Base-by-base conservation (phyloP, 345 rosid species). In the Reutealis trisperma region DNA sequence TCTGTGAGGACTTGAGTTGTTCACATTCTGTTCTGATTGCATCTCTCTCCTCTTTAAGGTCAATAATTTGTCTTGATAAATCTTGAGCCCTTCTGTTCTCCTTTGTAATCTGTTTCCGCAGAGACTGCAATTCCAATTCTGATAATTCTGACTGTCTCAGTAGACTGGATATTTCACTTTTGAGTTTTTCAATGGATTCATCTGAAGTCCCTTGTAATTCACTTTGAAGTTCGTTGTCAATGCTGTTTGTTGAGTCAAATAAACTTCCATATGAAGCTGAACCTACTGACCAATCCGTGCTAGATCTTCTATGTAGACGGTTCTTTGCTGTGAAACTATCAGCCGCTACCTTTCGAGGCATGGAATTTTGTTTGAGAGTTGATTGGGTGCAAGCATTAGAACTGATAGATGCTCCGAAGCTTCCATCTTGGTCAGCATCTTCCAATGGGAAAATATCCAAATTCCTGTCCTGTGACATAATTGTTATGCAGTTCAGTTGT, bases 271-370 rank as follows among this genome's bases (percentile, higher is more conserved):
- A 79, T 89, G 99, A 95, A 79, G 84, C 88, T 70, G 98, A 96
- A 76, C 91, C 89, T 55, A 87, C 77, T 55, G 98, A 95, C 99
- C 97, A 95, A 52, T 93, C 98, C n/a, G 98, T 93, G 82, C 86
- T 90, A 74, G 97, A 88, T 79, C 97, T 88, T 61, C 70, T 77
- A 67, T 91, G 97, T 51, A 81, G 73, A 15, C 81, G 83, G 67
- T 71, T 84, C 70, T 78, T 79, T 18, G 77, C 71, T 32, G 69
- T 69, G 44, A 42, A 75, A 21, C 78, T 79, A 76, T 74, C 86
- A 34, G 71, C 54, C 34, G 76, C 24, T 75, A 54, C 81, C 55
- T 49, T 65, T 15, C 75, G 84, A 66, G 89, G 91, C 74, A 85
- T 84, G 11, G 93, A 87, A 72, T 88, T 85, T 70, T 86, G 88